Base-by-base conservation (phyloP, 1,284 basidiomycete species). In the Sanghuangporus weigelae region DNA sequence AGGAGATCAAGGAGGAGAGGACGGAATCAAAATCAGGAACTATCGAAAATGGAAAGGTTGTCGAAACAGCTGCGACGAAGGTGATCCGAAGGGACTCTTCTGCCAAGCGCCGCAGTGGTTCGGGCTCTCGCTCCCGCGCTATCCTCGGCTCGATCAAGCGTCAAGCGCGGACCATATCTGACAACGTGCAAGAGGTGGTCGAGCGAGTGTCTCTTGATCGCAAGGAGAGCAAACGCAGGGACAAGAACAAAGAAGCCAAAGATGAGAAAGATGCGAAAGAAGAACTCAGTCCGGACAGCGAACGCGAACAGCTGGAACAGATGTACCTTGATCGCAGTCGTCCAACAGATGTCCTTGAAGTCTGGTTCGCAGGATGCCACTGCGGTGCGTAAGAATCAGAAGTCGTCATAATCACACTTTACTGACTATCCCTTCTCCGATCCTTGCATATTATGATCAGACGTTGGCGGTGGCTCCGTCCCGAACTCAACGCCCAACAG, bases 381-480 rank as follows among this genome's bases (percentile, higher is more conserved):
- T 67, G 68, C 63, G 66, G 68, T 69, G 57, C 19, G 69, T 67
- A 5, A 14, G 14, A 44, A n/a, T n/a, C 42, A 44, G 42, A 12
- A 42, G 8, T 26, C 2, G 8, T 51, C 23, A 21, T 31, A 49
- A 57, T 48, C 48, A 21, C 11, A 42, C 12, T 56, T 16, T 10
- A 48, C 16, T 48, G 2, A 44, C 3, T 26, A 26, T 26, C 1
- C 26, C 3, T 26, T 3, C 3, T 2, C 14, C 7, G 4, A 46
- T n/a, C 14, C 21, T 2, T n/a, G 11, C 4, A n/a, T 46, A 4
- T 46, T 14, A 14, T 16, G 12, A 23, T 23, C 62, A 75, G 75
- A 77, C 59, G 73, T 78, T 35, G 77, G 77, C 19, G 77, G 78
- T 44, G 76, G 77, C 1, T 77, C 74, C 5, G 78, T 78, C 21